Evolutionary conservation across 192 early-diverging fungal genomes (phyloP).

Genomic region (Phycomyces nitens): DNA sequence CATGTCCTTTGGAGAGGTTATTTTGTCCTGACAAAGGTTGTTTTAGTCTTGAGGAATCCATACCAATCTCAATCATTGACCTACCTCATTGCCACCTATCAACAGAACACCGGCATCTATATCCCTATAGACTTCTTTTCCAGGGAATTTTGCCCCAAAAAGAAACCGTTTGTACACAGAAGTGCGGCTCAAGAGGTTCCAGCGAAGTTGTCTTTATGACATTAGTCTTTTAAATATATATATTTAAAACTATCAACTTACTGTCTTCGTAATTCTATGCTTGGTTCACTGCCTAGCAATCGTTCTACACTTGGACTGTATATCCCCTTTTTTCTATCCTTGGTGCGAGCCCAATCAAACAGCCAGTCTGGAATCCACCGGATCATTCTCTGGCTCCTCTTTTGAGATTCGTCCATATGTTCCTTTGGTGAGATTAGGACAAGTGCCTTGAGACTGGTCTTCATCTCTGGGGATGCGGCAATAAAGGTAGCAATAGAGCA

Average conservation of each 20-base stretch:
- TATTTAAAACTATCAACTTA: too few relatives aligned
- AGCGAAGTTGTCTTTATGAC: conserved; percentile 38
- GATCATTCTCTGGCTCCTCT: conserved; percentile 23
- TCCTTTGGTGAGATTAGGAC: conserved; percentile 53
- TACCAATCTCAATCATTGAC: not conserved
- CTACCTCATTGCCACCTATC: conserved; percentile 48
- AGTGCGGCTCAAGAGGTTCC: conserved; percentile 50
- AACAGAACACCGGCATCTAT: conserved; percentile 42
- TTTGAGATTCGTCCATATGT: conserved; percentile 34
- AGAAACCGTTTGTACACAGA: conserved; percentile 44
- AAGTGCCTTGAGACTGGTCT: conserved; percentile 41
- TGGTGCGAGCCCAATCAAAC: conserved; percentile 37
- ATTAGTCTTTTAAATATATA: too few relatives aligned
- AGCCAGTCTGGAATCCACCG: conserved; percentile 44
- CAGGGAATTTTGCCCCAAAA: conserved; percentile 35
- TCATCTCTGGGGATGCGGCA: conserved; percentile 18
- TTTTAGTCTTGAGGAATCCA: not conserved
- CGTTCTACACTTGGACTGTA: conserved; percentile 43
- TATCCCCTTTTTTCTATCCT: conserved; percentile 48
- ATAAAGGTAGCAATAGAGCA: conserved; percentile 48
- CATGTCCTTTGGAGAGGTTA: conserved; percentile 39
- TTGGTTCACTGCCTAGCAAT: conserved; percentile 36
- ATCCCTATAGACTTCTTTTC: conserved; percentile 26
- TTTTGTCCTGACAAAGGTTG: conserved; percentile 31
- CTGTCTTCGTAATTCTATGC: conserved; percentile 31